A percentile compares a stretch with the other conserved stretches of the same genome.
phyloP scores from a whole-genome alignment of 169 alveolate genomes.

The Plasmodium sp. region DNA sequence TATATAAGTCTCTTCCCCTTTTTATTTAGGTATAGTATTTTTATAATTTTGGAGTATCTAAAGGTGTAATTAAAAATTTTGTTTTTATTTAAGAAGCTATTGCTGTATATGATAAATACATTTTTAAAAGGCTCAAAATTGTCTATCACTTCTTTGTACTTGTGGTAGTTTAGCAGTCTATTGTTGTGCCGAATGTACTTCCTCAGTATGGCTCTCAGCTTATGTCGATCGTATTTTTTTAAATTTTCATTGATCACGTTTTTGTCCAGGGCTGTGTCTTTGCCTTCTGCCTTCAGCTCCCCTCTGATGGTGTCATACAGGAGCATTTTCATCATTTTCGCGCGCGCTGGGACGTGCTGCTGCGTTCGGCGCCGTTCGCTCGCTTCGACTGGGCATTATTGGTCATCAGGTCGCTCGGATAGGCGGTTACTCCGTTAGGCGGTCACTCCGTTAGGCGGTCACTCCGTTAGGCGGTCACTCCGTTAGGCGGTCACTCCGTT shows the following conservation, averaged over 20 bases:
- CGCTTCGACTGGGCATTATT: background rate
- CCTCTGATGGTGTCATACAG: slow-evolving; percentile 16
- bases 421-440: background rate
- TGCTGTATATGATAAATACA: slow-evolving; percentile 38
- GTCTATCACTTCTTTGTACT: slow-evolving; percentile 52
- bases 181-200: slow-evolving; percentile 63
- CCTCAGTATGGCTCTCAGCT: slow-evolving; percentile 58
- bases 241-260: slow-evolving; percentile 13
- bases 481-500: background rate
- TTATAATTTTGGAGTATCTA: slow-evolving; percentile 53
- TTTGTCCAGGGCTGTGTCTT: slow-evolving; percentile 5
- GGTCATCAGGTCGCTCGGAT: background rate
- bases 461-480: background rate
- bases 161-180: slow-evolving; percentile 44
- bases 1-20: slow-evolving; percentile 64
- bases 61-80: slow-evolving; percentile 26
- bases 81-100: slow-evolving; percentile 48
- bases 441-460: background rate
- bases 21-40: slow-evolving; percentile 35
- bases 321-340: slow-evolving; percentile 11
- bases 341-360: background rate
- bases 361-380: background rate
- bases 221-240: slow-evolving; percentile 64
- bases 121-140: slow-evolving; percentile 63
- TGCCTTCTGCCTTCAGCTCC: slow-evolving; percentile 30